phyloP scores from a whole-genome alignment of 2,329 filamentous ascomycete species.

The Pseudogymnoascus sp. region DNA sequence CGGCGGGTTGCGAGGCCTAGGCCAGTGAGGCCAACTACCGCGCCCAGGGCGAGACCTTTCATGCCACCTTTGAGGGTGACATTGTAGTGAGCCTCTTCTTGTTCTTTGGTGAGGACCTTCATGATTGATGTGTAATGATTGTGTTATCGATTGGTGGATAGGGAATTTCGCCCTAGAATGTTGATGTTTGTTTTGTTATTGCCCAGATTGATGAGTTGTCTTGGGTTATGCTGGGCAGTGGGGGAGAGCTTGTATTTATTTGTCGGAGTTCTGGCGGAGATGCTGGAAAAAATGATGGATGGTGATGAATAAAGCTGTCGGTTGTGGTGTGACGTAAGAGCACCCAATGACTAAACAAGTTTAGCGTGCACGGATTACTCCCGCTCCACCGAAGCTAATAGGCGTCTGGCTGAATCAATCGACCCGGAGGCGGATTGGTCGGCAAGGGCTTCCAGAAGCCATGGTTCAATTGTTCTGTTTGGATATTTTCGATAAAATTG shows the following conservation, averaged over 20 bases:
- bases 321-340: neutral
- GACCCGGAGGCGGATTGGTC: neutral
- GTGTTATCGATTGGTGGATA: constrained; percentile 2
- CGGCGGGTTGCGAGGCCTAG: constrained; percentile 41
- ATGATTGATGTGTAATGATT: constrained; percentile 40
- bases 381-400: constrained; percentile 1
- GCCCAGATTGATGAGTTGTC: neutral
- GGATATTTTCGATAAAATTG: neutral
- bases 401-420: neutral
- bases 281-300: neutral
- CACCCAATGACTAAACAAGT: neutral
- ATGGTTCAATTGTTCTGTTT: neutral
- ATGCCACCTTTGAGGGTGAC: constrained; percentile 68
- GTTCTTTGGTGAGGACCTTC: constrained; percentile 94
- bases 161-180: neutral
- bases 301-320: neutral
- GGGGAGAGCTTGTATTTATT: neutral
- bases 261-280: neutral
- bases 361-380: neutral
- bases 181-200: neutral
- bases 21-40: constrained; percentile 59
- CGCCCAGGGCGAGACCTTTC: constrained; percentile 59
- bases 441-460: neutral
- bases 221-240: neutral
- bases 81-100: constrained; percentile 79